Evolutionary conservation across 1,139 yeast genomes (phyloP), one percentile per base, ranked within the genome.

Genomic region (Candida glucosophila): DNA sequence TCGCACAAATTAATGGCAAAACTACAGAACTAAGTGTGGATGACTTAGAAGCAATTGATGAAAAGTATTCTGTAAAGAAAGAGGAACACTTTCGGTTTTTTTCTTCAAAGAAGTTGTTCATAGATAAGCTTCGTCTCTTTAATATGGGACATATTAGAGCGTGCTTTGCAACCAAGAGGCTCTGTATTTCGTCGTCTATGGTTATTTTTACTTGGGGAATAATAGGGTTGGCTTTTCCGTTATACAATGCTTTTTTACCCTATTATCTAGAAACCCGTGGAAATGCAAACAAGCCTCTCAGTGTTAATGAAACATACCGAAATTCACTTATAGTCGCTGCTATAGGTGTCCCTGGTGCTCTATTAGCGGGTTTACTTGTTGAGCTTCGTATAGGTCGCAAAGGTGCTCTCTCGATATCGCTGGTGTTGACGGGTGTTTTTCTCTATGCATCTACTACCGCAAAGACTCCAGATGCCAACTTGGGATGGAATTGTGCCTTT

Each of bases 401-500:
- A 32, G 68, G 68, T 1, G 53, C 64, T 2, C 42, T 62, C 14
- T 42, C 40, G 14, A 40, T 38, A 4, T 55, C 67, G 3, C 41
- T 58, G 18, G 19, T 58, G 4, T 37, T 58, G 30, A 61, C 67
- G 0, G 69, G 68, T 2, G 50, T 60, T 4, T 45, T 61, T 22
- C 43, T 61, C 22, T 59, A 59, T 33, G 55, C 53, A 13, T 56
- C 66, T 10, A 61, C 68, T 9, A 61, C 67, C 4, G 64, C 69
- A 9, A 58, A 48, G 25, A 45, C 58, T 5, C 39, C 60, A 20
- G 49, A 59, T 34, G 55, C 61, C 12, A 44, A 55, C 32, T 46
- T 62, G 37, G 67, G 58, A n/a, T 61, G 65, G 66, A 61, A 56
- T 34, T 62, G 67, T 34, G 54, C 52, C 14, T 61, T 62, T 39